Percentiles rank a stretch among this genome's conserved stretches.
These are phyloP conservation scores for Kwoniella dendrophila DNA, from an alignment of 768 basidiomycete genomes.

Conservation along the genomic window DNA sequence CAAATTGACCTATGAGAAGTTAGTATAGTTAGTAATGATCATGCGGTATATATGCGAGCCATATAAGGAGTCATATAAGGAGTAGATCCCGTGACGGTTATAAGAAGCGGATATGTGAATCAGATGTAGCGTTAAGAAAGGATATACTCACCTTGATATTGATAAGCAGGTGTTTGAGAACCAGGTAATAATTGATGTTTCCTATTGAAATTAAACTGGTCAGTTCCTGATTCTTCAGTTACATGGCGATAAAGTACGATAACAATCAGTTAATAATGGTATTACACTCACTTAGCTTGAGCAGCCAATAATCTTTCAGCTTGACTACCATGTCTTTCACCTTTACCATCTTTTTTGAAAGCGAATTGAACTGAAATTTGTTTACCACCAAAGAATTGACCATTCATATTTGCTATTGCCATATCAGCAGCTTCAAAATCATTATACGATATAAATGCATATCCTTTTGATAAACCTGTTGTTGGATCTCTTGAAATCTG, in stretches of 20 bases:
- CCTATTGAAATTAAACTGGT: slow-evolving; percentile 60
- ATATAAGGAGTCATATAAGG: not conserved
- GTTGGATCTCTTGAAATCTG: slow-evolving; percentile 90
- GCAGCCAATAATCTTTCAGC: slow-evolving; percentile 95
- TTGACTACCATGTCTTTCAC: slow-evolving; percentile 92
- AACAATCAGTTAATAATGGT: not conserved
- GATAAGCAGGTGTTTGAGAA: slow-evolving; percentile 20
- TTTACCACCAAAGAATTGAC: slow-evolving; percentile 98
- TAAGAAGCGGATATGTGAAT: too few species aligned
- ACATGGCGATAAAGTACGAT: too few species aligned
- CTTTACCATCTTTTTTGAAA: slow-evolving; percentile 99
- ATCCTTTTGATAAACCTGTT: slow-evolving; percentile 86
- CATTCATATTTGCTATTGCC: slow-evolving; percentile 94
- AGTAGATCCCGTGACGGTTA: not conserved
- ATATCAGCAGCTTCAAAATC: slow-evolving; percentile 97
- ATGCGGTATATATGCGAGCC: slow-evolving; percentile 53
- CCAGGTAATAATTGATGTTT: slow-evolving; percentile 60
- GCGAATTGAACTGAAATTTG: slow-evolving; percentile 96
- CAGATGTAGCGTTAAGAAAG: too few species aligned
- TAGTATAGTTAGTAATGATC: too few species aligned
- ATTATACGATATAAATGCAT: slow-evolving; percentile 95
- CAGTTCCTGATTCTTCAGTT: not conserved
- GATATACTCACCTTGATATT: slow-evolving; percentile 44
- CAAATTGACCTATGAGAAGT: slow-evolving; percentile 88
- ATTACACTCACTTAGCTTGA: slow-evolving; percentile 71